Conservation (phyloP, 1,284 basidiomycete species). For the Trichosporon sp. region DNA sequence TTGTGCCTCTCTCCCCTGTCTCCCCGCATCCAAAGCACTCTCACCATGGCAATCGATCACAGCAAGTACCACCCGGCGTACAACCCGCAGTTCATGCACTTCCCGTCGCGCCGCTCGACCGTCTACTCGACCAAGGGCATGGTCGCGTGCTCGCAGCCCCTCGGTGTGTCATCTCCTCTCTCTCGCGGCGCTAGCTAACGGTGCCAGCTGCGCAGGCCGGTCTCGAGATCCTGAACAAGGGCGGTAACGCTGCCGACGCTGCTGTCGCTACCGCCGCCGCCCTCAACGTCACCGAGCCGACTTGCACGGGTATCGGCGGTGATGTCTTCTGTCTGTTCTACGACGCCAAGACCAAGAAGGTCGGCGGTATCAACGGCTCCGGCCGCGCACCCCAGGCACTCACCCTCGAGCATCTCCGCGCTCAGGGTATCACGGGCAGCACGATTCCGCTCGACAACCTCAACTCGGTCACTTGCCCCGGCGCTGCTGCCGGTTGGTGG, state of each 20-base stretch:
- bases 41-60: slow-evolving; percentile 27
- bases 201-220: slow-evolving; percentile 68
- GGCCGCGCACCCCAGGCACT: slow-evolving; percentile 77
- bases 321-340: slow-evolving; percentile 92
- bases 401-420: slow-evolving; percentile 65
- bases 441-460: slow-evolving; percentile 67
- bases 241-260: slow-evolving; percentile 81
- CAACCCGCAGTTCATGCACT: slow-evolving; percentile 40
- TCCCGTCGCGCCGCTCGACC: slow-evolving; percentile 27
- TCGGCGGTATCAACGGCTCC: slow-evolving; percentile 56
- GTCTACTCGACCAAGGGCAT: slow-evolving; percentile 70
- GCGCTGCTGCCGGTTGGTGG: slow-evolving; percentile 86
- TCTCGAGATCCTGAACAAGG: slow-evolving; percentile 72
- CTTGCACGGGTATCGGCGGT: slow-evolving; percentile 32
- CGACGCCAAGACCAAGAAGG: slow-evolving; percentile 68
- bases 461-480: slow-evolving; percentile 88
- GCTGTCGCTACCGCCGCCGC: slow-evolving; percentile 78
- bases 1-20: background rate
- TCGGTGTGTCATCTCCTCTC: slow-evolving; percentile 49
- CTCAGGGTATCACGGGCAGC: slow-evolving; percentile 62
- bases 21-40: background rate
- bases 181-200: slow-evolving; percentile 6
- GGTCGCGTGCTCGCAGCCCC: slow-evolving; percentile 75
- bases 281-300: slow-evolving; percentile 72
- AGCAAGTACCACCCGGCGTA: slow-evolving; percentile 36